These are phyloP conservation scores for Xylaria polymorpha DNA, from an alignment of 2,329 filamentous ascomycete species.

Conservation along the genomic window DNA sequence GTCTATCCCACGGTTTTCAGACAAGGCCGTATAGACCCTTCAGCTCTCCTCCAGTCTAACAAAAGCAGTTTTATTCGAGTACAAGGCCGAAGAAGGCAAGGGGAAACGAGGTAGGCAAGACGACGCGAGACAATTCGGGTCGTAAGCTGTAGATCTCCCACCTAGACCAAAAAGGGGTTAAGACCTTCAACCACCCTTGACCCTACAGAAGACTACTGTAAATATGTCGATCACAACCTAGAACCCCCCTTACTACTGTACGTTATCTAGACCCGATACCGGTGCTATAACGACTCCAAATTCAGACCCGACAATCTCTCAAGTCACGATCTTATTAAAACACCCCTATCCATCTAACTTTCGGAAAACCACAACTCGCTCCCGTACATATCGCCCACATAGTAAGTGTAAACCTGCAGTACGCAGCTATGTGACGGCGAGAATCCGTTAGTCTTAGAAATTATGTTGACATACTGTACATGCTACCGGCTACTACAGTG, in stretches of 20 bases:
- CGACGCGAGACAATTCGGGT: neutral
- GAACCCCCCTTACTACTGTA: neutral
- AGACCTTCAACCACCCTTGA: neutral
- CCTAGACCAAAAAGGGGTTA: neutral
- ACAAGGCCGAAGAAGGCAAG: neutral
- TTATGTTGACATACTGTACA: neutral
- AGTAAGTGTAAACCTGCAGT: neutral
- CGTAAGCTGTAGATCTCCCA: slow-evolving; percentile 7
- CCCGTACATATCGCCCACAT: no score
- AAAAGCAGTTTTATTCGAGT: no score
- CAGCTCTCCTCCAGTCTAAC: neutral
- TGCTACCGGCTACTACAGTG: neutral
- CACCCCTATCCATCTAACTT: neutral
- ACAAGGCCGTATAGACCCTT: neutral
- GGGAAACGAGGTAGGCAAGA: neutral
- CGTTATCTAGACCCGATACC: neutral
- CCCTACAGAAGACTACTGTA: neutral
- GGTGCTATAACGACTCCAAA: neutral
- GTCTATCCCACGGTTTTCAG: neutral
- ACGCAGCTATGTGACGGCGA: no score
- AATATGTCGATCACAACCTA: neutral
- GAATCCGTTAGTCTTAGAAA: neutral
- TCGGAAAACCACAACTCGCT: neutral
- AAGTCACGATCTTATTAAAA: no score
- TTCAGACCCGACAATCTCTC: neutral